Evolutionary conservation across 306 rosid species (phyloP).

Genomic region (Quercus berberidifolia): DNA sequence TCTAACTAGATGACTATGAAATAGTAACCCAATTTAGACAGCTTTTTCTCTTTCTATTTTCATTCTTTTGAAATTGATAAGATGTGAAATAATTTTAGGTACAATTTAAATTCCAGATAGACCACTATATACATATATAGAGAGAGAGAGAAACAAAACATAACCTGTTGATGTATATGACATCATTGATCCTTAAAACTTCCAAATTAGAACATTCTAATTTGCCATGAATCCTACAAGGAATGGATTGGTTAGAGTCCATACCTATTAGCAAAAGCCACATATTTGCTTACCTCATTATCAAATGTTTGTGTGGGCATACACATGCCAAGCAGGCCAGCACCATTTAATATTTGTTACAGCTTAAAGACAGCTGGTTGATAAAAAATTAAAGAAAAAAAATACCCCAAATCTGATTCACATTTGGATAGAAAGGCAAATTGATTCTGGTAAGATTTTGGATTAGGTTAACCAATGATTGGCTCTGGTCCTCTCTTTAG

Average conservation of each 20-base stretch:
- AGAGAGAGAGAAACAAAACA: not conserved
- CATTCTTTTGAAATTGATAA: too few species aligned
- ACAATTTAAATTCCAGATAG: not conserved
- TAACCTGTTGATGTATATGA: not conserved
- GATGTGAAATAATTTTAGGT: not conserved
- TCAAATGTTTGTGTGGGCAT: not conserved
- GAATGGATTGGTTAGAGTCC: not conserved
- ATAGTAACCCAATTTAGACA: too few species aligned
- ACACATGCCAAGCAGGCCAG: not conserved
- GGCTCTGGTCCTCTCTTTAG: slow-evolving; percentile 26
- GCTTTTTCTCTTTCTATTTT: too few species aligned
- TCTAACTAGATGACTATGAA: too few species aligned
- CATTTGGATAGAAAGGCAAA: slow-evolving; percentile 3
- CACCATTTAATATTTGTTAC: not conserved
- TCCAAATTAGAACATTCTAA: not conserved
- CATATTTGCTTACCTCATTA: not conserved
- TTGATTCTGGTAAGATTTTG: slow-evolving; percentile 23
- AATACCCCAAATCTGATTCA: not conserved
- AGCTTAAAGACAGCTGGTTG: not conserved
- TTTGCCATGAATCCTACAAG: not conserved
- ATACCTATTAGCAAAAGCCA: not conserved
- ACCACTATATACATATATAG: not conserved
- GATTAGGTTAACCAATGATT: slow-evolving; percentile 2
- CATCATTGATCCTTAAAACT: not conserved
- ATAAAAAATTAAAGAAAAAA: not conserved